Percentiles rank a stretch among this genome's conserved stretches.
Conservation (phyloP, 73 alveolate species). For the Symbiodinium natans region DNA sequence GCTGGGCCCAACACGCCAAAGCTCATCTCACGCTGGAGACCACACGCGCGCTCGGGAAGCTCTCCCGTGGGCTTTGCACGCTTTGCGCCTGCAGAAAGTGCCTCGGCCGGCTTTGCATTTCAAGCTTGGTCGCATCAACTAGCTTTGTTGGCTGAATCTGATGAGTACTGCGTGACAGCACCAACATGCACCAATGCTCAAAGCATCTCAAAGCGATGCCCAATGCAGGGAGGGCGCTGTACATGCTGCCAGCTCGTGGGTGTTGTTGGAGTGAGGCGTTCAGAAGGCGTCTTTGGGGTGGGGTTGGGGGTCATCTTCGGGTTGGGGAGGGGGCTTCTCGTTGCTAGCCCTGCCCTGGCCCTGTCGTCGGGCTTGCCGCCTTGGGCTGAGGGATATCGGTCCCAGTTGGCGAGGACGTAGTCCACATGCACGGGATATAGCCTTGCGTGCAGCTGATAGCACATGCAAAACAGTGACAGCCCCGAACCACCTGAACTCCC, state of each 20-base stretch:
- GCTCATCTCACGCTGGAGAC: constrained; percentile 11
- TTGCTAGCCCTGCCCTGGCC: no score
- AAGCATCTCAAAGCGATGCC: no score
- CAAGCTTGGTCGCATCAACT: no score
- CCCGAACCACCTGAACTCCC: no score
- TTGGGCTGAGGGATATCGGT: not conserved
- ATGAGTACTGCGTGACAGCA: no score
- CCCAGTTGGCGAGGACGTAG: not conserved
- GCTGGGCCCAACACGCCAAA: no score
- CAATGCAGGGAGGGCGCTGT: not conserved
- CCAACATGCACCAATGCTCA: no score
- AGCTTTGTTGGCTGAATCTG: no score
- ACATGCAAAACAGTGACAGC: no score
- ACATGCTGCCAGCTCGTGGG: constrained; percentile 5
- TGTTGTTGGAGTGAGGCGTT: not conserved
- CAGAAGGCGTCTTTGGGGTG: not conserved
- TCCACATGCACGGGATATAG: not conserved
- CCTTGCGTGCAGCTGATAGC: not conserved
- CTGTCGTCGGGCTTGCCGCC: no score
- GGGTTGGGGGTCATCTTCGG: not conserved
- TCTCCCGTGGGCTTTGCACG: not conserved
- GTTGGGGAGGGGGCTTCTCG: no score
- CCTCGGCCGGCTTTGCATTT: no score
- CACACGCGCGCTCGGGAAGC: not conserved
- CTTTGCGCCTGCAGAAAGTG: not conserved